Evolutionary conservation across 1,284 basidiomycete genomes (phyloP).

Genomic region (Limonomyces culmigenus): DNA sequence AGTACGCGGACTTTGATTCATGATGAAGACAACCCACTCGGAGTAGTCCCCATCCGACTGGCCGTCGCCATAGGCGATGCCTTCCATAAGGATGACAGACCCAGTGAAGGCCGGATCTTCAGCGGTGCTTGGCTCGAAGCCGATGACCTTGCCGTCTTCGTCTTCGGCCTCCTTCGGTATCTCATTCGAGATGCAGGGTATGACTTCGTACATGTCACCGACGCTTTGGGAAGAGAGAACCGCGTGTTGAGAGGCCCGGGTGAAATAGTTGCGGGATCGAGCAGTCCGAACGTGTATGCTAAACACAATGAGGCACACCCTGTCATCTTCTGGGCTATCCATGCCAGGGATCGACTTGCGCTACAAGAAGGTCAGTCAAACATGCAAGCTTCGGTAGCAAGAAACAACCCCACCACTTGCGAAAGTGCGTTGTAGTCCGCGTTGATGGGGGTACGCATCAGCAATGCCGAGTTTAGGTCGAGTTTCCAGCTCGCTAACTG

Average conservation of each 20-base stretch:
- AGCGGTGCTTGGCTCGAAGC: slow-evolving; percentile 17
- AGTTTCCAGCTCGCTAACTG: not conserved
- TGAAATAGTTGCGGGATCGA: slow-evolving; percentile 43
- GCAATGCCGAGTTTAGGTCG: not conserved
- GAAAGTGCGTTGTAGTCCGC: slow-evolving; percentile 46
- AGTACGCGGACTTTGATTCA: not conserved
- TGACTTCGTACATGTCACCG: slow-evolving; percentile 35
- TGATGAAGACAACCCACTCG: slow-evolving; percentile 25
- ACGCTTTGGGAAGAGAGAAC: slow-evolving; percentile 56
- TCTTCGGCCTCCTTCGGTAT: slow-evolving; percentile 35
- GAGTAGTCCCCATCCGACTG: slow-evolving; percentile 32
- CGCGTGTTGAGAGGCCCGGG: slow-evolving; percentile 48
- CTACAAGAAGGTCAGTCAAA: not conserved
- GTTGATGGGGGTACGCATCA: not conserved
- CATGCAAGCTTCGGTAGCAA: slow-evolving; percentile 18
- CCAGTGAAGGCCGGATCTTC: slow-evolving; percentile 13
- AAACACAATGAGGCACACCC: slow-evolving; percentile 41
- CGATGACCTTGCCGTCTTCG: slow-evolving; percentile 14
- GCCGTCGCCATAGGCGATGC: slow-evolving; percentile 36
- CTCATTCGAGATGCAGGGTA: slow-evolving; percentile 48
- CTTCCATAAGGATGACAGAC: slow-evolving; percentile 43
- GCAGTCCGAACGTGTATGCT: slow-evolving; percentile 34
- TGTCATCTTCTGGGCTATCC: slow-evolving; percentile 51
- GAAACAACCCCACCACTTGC: slow-evolving; percentile 32
- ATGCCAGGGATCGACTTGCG: slow-evolving; percentile 52